Base-by-base conservation (phyloP, 2,329 filamentous ascomycete genomes). In the Corynespora cassiicola region DNA sequence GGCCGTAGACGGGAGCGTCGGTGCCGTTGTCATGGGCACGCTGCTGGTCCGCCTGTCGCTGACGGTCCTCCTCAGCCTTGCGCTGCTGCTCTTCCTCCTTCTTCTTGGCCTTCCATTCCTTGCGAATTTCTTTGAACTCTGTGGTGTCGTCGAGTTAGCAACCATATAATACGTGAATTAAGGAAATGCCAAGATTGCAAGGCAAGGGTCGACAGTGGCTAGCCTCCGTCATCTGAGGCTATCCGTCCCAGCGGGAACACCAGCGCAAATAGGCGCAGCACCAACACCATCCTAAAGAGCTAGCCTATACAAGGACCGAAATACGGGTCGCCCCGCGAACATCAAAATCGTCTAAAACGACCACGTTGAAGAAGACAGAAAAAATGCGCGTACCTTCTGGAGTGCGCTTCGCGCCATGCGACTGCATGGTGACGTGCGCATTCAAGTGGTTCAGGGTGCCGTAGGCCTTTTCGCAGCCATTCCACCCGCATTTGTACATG, bases 401-500 rank as follows among this genome's bases (percentile, higher is more conserved):
- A 42, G 92, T 96, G 52, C 94, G 84, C 75, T 99, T 99, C 54
- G 84, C 78, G 8, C 94, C 94, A 60, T 99, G 94, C 45, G 89
- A 94, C 70, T 99, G 94, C 94, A 97, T 97, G 10, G 94, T 97
- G 31, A 99, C 94, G 64, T 99, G 94, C 24, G 94, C 94, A 65
- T 99, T 99, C 56, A 99, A 70, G 68, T 99, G 94, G 70, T 99
- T 99, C 47, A 99, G 74, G 31, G 94, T 99, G 44, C 94, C 94
- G 57, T 99, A 99, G 3, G 94, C 94, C 74, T 99, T 99, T 72
- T 99, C 94, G 65, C 94, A 99, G 7, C 91, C 91, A 52, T 96
- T 92, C 89, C 90, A 97, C 17, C 92, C 94, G 65, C 94, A 99
- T 72, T 97, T 97, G 78, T 99, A 97, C 94, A 99, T 97, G 65